Percentiles rank a stretch among this genome's conserved stretches.
Evolutionary conservation across 2,329 filamentous ascomycete species (phyloP).

Genomic region (Magnaporthiopsis rhizophila): DNA sequence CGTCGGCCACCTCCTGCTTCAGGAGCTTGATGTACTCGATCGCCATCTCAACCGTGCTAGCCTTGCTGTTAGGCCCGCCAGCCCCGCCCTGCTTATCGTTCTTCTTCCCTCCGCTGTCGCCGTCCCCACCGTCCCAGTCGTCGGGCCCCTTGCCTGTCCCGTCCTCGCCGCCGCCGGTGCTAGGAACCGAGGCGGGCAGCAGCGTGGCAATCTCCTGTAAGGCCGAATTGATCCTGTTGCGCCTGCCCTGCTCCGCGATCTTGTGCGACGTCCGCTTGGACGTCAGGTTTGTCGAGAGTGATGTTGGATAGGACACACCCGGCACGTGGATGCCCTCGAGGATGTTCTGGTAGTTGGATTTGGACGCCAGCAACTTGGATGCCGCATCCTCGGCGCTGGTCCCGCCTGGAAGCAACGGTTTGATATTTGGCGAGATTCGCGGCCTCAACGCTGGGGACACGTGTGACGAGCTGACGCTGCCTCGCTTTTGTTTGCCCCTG

Average conservation of each 20-base stretch:
- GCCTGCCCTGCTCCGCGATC: constrained; percentile 89
- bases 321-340: constrained; percentile 87
- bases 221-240: constrained; percentile 92
- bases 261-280: constrained; percentile 98
- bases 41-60: constrained; percentile 93
- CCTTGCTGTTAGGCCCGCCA: constrained; percentile 73
- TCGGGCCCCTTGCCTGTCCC: constrained; percentile 24
- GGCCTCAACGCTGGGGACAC: constrained; percentile 80
- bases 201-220: constrained; percentile 84
- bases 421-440: constrained; percentile 89
- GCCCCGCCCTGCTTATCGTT: constrained; percentile 30
- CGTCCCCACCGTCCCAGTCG: constrained; percentile 32
- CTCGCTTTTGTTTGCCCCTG: constrained; percentile 58
- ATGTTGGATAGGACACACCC: constrained; percentile 82
- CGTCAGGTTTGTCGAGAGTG: constrained; percentile 85
- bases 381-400: constrained; percentile 51
- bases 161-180: constrained; percentile 20
- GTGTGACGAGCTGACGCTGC: constrained; percentile 64
- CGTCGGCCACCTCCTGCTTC: constrained; percentile 62
- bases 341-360: constrained; percentile 98
- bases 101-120: constrained; percentile 34
- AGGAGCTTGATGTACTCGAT: constrained; percentile 91
- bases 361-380: constrained; percentile 76
- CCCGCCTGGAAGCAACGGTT: constrained; percentile 67
- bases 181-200: constrained; percentile 45